These are phyloP conservation scores for Aspergillus fischeri DNA, from an alignment of 2,329 filamentous ascomycete species.

Conservation along the genomic window DNA sequence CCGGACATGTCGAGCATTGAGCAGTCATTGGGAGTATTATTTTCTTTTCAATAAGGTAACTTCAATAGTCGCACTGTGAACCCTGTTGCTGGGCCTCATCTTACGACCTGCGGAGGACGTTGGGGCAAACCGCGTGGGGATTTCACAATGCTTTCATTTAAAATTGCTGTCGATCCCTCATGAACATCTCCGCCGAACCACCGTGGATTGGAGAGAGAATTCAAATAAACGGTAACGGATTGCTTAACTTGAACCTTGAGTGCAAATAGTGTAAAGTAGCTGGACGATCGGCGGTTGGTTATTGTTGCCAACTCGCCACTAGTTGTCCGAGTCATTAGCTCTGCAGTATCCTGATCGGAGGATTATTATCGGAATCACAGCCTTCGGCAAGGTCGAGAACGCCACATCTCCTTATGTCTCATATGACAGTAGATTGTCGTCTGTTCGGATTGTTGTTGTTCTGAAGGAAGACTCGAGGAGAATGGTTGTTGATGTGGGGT, in stretches of 20 bases:
- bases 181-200: background rate
- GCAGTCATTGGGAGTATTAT: too few relatives aligned
- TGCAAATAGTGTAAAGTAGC: constrained; percentile 3
- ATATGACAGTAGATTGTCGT: background rate
- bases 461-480: background rate
- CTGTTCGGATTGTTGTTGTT: background rate
- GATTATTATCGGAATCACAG: background rate
- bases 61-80: background rate
- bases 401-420: background rate
- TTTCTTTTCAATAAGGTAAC: background rate
- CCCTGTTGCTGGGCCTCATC: background rate
- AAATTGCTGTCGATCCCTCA: background rate
- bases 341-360: background rate
- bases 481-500: background rate
- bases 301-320: background rate
- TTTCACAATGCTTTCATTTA: background rate
- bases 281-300: constrained; percentile 4
- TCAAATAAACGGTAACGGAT: constrained; percentile 4
- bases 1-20: background rate
- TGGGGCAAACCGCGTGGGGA: background rate
- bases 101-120: background rate
- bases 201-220: background rate
- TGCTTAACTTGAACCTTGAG: constrained; percentile 5
- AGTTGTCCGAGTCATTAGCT: background rate
- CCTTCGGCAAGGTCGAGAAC: background rate